Conservation (phyloP, 1,284 basidiomycete genomes). For the Leccinum pseudoinsigne region DNA sequence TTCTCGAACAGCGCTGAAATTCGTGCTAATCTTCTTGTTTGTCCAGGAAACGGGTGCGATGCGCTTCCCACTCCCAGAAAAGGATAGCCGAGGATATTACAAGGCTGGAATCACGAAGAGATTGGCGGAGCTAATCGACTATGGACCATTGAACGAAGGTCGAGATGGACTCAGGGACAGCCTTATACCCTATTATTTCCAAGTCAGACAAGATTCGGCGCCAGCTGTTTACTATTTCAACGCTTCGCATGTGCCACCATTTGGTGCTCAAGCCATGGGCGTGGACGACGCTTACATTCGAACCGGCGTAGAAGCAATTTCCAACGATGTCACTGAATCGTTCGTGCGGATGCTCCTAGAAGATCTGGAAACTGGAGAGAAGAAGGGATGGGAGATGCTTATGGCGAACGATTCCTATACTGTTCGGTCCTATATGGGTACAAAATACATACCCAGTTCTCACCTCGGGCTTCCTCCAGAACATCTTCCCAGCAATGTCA, state of each 20-base stretch:
- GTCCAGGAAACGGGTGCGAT: background rate
- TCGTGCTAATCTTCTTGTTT: background rate
- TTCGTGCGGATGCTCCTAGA: slow-evolving; percentile 2
- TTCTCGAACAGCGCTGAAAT: background rate
- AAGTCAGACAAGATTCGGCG: background rate
- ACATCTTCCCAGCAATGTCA: slow-evolving; percentile 16
- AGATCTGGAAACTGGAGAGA: slow-evolving; percentile 7
- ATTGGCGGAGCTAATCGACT: slow-evolving; percentile 20
- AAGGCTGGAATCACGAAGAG: slow-evolving; percentile 32
- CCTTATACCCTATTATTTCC: slow-evolving; percentile 17
- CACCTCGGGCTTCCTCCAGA: slow-evolving; percentile 14
- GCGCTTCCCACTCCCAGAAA: background rate
- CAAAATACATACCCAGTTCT: slow-evolving; percentile 18
- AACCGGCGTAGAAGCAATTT: slow-evolving; percentile 13
- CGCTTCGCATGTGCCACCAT: slow-evolving; percentile 4
- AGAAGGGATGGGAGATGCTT: slow-evolving; percentile 18
- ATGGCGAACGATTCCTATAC: slow-evolving; percentile 16
- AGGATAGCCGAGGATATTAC: slow-evolving; percentile 1
- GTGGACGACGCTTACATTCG: slow-evolving; percentile 7
- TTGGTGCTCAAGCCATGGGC: background rate
- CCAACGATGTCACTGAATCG: background rate
- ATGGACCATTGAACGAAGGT: background rate
- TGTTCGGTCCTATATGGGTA: slow-evolving; percentile 8
- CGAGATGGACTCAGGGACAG: slow-evolving; percentile 6
- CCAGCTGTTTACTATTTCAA: slow-evolving; percentile 18